Evolutionary conservation across 2,329 filamentous ascomycete species (phyloP).

Genomic region (Blumeria graminis): DNA sequence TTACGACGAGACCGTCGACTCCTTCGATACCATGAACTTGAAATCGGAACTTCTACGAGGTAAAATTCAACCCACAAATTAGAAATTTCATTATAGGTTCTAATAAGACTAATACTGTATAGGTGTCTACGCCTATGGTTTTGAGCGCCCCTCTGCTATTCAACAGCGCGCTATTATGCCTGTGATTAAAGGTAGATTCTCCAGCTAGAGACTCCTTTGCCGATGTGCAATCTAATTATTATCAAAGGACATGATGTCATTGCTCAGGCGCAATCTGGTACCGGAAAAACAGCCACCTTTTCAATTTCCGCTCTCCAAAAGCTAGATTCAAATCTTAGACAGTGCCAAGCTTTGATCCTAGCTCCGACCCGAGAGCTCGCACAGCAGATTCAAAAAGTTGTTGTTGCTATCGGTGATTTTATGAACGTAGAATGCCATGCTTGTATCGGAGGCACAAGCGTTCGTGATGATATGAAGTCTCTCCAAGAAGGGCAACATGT

Average conservation of each 20-base stretch:
- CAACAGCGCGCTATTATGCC: conserved; percentile 99
- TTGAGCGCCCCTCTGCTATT: conserved; percentile 97
- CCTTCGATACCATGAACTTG: conserved; percentile 94
- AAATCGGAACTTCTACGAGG: conserved; percentile 92
- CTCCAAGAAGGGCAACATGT: conserved; percentile 91
- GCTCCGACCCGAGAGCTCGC: conserved; percentile 95
- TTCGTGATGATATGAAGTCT: conserved; percentile 96
- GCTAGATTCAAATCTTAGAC: conserved; percentile 85
- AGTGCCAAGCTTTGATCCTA: conserved; percentile 93
- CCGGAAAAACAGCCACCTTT: conserved; percentile 98
- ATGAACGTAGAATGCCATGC: conserved; percentile 99
- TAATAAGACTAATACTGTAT: background rate
- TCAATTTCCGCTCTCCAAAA: conserved; percentile 98
- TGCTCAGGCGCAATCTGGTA: conserved; percentile 97
- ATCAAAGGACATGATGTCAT: conserved; percentile 81
- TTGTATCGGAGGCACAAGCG: conserved; percentile 95
- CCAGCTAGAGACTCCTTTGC: background rate
- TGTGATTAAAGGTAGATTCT: conserved; percentile 80
- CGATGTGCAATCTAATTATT: conserved; percentile 6
- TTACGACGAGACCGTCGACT: conserved; percentile 99
- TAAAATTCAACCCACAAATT: conserved; percentile 20
- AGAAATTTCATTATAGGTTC: conserved; percentile 7
- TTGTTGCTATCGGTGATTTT: conserved; percentile 96
- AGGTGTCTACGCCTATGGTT: conserved; percentile 97
- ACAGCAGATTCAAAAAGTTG: conserved; percentile 98